phyloP scores from a whole-genome alignment of 306 rosid species.

The Carpinus viminea region DNA sequence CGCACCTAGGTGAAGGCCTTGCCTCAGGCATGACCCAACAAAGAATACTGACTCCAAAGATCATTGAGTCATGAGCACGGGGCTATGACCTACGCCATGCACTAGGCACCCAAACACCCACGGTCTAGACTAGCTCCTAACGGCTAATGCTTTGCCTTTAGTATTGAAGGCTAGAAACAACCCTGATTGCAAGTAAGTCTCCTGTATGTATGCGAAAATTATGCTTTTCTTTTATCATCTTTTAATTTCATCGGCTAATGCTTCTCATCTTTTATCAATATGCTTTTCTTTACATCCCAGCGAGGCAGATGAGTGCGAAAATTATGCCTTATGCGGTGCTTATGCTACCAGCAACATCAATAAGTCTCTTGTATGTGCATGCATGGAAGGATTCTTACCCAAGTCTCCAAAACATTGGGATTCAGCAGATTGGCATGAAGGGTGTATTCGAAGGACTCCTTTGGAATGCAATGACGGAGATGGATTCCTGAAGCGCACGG shows the following conservation, averaged over 20 bases:
- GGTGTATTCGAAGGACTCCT: constrained; percentile 24
- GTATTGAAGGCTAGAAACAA: too few relatives aligned
- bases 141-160: too few relatives aligned
- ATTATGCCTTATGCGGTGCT: constrained; percentile 28
- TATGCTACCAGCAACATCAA: constrained; percentile 14
- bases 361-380: constrained; percentile 20
- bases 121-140: too few relatives aligned
- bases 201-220: neutral
- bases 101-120: too few relatives aligned
- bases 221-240: neutral
- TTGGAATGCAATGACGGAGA: constrained; percentile 24
- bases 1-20: too few relatives aligned
- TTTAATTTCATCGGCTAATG: too few relatives aligned
- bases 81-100: too few relatives aligned
- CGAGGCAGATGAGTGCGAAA: constrained; percentile 11
- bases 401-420: neutral
- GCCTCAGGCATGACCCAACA: too few relatives aligned
- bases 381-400: constrained; percentile 27
- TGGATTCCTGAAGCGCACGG: constrained; percentile 5
- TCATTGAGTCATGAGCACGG: too few relatives aligned
- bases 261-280: constrained; percentile 8
- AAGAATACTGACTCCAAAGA: too few relatives aligned
- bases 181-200: too few relatives aligned
- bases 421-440: constrained; percentile 14
- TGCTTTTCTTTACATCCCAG: neutral